Evolutionary conservation across 805 yeast genomes (phyloP).

Genomic region (Tetrapisispora phaffii): DNA sequence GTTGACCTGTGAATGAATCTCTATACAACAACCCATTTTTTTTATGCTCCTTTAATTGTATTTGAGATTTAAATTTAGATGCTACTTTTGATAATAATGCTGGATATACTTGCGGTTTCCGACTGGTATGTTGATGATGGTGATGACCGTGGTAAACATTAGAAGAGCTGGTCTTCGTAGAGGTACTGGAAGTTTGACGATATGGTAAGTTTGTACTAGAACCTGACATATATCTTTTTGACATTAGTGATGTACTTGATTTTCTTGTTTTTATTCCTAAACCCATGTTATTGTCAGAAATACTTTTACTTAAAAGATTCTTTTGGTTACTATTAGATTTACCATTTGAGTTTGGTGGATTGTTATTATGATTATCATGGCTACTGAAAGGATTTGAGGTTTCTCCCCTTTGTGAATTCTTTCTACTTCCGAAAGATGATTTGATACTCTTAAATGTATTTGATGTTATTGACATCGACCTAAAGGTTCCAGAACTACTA

Average conservation of each 20-base stretch:
- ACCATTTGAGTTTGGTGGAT: not conserved
- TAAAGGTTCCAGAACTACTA: conserved; percentile 9
- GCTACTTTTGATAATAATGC: conserved; percentile 85
- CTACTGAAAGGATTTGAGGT: conserved; percentile 20
- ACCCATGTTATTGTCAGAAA: conserved; percentile 14
- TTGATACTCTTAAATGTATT: conserved; percentile 26
- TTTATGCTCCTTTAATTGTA: conserved; percentile 64
- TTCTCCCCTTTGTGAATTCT: conserved; percentile 39
- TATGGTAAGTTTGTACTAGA: conserved; percentile 9
- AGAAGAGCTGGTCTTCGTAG: not conserved
- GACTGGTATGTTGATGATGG: conserved; percentile 16
- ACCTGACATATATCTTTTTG: conserved; percentile 31
- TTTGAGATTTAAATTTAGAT: conserved; percentile 55
- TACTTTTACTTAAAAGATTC: conserved; percentile 2
- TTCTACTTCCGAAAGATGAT: conserved; percentile 32
- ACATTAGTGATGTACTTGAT: conserved; percentile 33
- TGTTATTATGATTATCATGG: conserved; percentile 5
- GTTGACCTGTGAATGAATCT: conserved; percentile 87
- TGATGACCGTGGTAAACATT: conserved; percentile 2
- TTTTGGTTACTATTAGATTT: not conserved
- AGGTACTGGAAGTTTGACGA: conserved; percentile 2
- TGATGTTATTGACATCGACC: conserved; percentile 30
- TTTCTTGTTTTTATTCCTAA: conserved; percentile 39
- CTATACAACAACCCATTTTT: conserved; percentile 88
- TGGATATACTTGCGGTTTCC: conserved; percentile 71